Evolutionary conservation across 768 basidiomycete genomes (phyloP), one percentile per base, ranked within the genome.

Genomic region (Tricholoma terreum): DNA sequence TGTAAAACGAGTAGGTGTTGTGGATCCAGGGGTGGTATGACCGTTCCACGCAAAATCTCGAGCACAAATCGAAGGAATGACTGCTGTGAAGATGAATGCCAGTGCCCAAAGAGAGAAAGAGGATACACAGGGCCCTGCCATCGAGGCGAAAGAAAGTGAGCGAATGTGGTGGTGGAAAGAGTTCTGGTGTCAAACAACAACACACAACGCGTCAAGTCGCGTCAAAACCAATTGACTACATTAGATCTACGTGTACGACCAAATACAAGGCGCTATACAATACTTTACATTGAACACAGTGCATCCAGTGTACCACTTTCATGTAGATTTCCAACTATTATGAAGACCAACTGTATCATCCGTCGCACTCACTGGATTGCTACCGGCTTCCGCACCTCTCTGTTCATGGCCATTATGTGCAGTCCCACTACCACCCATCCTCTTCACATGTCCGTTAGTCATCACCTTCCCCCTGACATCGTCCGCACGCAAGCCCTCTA

Each of bases 401-500:
- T 65, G 36, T 58, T 62, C 51, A 49, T 42, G 60, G 59, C 55
- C 52, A 42, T 61, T 48, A 38, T 54, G 49, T 12, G 49, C 51
- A 35, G 31, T 40, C 43, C 69, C 74, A 19, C 67, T 24, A 30
- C n/a, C 9, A 0, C 51, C 73, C 22, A 67, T 67, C 52, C 76
- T 76, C 46, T 75, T 77, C n/a, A 69, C 48, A 22, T 65, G 64
- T 22, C 71, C 71, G n/a, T 70, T 69, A 22, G 69, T 62, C 27
- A 73, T 56, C 48, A 50, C 65, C 72, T 86, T 87, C 21, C 74
- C 73, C 70, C 93, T 89, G 24, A 82, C 81, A 65, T 91, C 90
- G 67, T 98, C 96, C 35, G 89, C 87, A 17, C 97, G 83, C 55
- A 92, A 66, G 35, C 74, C 76, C 71, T 98, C 92, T 38, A 99